Conservation (phyloP, 1,284 basidiomycete genomes). For the Taiwanofungus camphoratus region DNA sequence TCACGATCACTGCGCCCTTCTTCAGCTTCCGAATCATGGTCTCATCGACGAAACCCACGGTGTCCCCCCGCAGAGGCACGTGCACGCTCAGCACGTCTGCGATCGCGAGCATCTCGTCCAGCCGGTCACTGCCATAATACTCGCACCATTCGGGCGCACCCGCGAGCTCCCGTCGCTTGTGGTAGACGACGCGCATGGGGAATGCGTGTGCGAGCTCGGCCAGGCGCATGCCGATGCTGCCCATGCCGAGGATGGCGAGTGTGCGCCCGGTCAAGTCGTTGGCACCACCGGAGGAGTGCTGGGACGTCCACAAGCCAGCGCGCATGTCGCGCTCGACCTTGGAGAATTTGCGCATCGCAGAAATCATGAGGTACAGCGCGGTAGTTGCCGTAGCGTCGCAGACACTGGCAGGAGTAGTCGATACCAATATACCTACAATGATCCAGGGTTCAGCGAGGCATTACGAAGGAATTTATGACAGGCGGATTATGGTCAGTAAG, state of each 20-base stretch:
- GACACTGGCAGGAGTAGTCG: conserved; percentile 88
- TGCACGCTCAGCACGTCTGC: conserved; percentile 80
- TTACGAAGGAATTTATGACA: too few species aligned
- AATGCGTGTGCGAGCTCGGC: conserved; percentile 69
- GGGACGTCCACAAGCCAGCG: conserved; percentile 50
- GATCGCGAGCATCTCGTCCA: conserved; percentile 69
- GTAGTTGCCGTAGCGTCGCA: conserved; percentile 92
- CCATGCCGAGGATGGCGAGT: conserved; percentile 84
- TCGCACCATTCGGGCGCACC: conserved; percentile 69
- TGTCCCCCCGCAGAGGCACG: conserved; percentile 69
- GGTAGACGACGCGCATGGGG: conserved; percentile 86
- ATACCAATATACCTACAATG: conserved; percentile 80
- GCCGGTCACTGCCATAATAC: conserved; percentile 55
- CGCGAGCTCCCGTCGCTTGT: conserved; percentile 56
- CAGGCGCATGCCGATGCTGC: conserved; percentile 78
- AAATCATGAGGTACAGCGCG: conserved; percentile 80
- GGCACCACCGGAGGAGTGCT: conserved; percentile 38
- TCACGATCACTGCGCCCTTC: conserved; percentile 77
- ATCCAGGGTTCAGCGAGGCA: too few species aligned
- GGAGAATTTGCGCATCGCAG: conserved; percentile 75
- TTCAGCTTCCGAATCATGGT: conserved; percentile 78
- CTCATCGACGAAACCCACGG: conserved; percentile 72
- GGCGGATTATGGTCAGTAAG: not conserved
- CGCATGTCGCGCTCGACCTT: conserved; percentile 66
- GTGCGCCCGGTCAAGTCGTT: conserved; percentile 81